These are phyloP conservation scores for Echinochloa phyllopogon DNA, from an alignment of 176 grass and related monocot genomes.

Conservation along the genomic window DNA sequence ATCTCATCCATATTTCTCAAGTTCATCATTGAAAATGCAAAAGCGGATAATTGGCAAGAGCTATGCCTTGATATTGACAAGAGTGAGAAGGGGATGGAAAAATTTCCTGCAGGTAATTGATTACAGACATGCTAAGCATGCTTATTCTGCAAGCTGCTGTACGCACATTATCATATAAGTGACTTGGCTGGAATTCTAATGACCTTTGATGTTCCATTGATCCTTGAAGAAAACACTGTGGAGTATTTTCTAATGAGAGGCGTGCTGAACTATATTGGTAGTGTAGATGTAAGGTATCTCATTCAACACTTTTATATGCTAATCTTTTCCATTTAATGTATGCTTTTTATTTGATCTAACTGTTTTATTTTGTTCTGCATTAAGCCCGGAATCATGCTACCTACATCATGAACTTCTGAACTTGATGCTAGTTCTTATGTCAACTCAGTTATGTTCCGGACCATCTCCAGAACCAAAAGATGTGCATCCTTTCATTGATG, in stretches of 20 bases:
- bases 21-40: conserved; percentile 91
- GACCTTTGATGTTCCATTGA: conserved; percentile 25
- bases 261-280: conserved; percentile 77
- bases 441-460: conserved; percentile 96
- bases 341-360: conserved; percentile 43
- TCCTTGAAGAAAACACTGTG: conserved; percentile 65
- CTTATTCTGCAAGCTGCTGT: conserved; percentile 13
- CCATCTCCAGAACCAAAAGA: conserved; percentile 94
- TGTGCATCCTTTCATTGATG: conserved; percentile 94
- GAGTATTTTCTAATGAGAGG: conserved; percentile 87
- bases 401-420: conserved; percentile 96
- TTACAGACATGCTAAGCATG: conserved; percentile 31
- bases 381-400: conserved; percentile 81
- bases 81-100: conserved; percentile 72
- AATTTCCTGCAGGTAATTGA: conserved; percentile 73
- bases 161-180: neutral
- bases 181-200: neutral
- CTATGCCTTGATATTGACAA: conserved; percentile 76
- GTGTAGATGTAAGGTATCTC: conserved; percentile 91
- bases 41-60: conserved; percentile 82
- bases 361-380: conserved; percentile 46
- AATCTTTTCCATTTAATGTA: neutral
- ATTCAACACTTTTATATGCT: conserved; percentile 37
- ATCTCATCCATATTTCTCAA: conserved; percentile 99
- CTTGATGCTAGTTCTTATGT: conserved; percentile 96